These are phyloP conservation scores for Wickerhamomyces chaumierensis DNA, from an alignment of 805 yeast species.

Conservation along the genomic window DNA sequence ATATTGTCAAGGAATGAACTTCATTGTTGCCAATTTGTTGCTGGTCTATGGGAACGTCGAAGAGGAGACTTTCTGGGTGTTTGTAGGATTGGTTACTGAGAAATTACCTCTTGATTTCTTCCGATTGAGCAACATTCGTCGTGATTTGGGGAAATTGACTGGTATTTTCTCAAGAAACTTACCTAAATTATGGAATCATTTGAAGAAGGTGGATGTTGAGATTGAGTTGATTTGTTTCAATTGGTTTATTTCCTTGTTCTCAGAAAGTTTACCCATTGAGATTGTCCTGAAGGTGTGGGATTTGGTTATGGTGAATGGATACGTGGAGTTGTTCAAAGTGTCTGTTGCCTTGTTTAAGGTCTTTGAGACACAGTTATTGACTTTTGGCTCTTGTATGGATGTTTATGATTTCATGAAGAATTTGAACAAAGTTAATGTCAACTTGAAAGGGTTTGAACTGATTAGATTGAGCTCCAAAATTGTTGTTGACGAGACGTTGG, in stretches of 20 bases:
- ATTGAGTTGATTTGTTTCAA: constrained; percentile 38
- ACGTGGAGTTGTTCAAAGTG: constrained; percentile 23
- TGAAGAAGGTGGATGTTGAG: constrained; percentile 26
- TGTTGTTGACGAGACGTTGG: neutral
- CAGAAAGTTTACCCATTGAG: constrained; percentile 39
- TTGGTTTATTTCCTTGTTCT: constrained; percentile 47
- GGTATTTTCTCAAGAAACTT: constrained; percentile 24
- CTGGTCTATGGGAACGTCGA: constrained; percentile 29
- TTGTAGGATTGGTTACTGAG: constrained; percentile 36
- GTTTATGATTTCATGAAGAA: constrained; percentile 26
- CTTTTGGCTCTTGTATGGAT: constrained; percentile 18
- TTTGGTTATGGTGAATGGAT: constrained; percentile 29
- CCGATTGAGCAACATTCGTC: constrained; percentile 24
- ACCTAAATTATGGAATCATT: constrained; percentile 30
- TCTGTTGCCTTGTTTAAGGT: constrained; percentile 27
- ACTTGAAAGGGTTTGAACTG: constrained; percentile 16
- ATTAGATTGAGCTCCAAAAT: constrained; percentile 8
- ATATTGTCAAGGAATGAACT: constrained; percentile 52
- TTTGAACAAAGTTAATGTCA: constrained; percentile 16
- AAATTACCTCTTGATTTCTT: constrained; percentile 35
- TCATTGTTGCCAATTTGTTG: constrained; percentile 40
- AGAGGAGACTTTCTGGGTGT: constrained; percentile 45
- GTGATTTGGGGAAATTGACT: constrained; percentile 28
- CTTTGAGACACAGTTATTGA: constrained; percentile 23
- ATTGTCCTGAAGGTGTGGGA: constrained; percentile 43